These are phyloP conservation scores for Pharus latifolius DNA, from an alignment of 176 grass and related monocot species.

Conservation along the genomic window DNA sequence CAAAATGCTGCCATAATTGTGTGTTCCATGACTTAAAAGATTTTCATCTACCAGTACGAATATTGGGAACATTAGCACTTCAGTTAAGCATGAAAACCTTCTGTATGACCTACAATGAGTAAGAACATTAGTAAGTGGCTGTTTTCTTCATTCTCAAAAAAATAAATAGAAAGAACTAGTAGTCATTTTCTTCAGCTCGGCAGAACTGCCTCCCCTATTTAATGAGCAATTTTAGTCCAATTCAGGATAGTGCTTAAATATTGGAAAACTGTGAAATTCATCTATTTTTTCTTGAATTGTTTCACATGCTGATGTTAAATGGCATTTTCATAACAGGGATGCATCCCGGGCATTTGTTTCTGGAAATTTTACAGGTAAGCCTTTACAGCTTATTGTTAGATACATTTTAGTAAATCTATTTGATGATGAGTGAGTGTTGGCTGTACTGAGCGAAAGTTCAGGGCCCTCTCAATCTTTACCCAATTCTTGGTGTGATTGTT, in stretches of 20 bases:
- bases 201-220: too few relatives aligned
- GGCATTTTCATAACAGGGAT: constrained; percentile 45
- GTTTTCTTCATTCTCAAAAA: too few relatives aligned
- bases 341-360: constrained; percentile 89
- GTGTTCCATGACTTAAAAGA: too few relatives aligned
- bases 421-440: neutral
- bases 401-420: neutral
- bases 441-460: neutral
- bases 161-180: too few relatives aligned
- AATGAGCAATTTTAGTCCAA: neutral
- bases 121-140: too few relatives aligned
- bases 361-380: constrained; percentile 89
- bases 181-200: too few relatives aligned
- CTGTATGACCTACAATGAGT: too few relatives aligned
- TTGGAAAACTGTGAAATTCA: neutral
- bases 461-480: neutral
- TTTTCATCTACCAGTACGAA: too few relatives aligned
- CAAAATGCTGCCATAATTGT: too few relatives aligned
- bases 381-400: neutral
- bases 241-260: neutral
- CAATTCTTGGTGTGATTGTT: neutral
- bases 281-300: constrained; percentile 5
- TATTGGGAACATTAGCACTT: too few relatives aligned
- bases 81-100: too few relatives aligned
- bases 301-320: constrained; percentile 16